A percentile compares a stretch with the other conserved stretches of the same genome.
phyloP scores from a whole-genome alignment of 2,329 filamentous ascomycete species.

The Aureobasidium subglaciale region DNA sequence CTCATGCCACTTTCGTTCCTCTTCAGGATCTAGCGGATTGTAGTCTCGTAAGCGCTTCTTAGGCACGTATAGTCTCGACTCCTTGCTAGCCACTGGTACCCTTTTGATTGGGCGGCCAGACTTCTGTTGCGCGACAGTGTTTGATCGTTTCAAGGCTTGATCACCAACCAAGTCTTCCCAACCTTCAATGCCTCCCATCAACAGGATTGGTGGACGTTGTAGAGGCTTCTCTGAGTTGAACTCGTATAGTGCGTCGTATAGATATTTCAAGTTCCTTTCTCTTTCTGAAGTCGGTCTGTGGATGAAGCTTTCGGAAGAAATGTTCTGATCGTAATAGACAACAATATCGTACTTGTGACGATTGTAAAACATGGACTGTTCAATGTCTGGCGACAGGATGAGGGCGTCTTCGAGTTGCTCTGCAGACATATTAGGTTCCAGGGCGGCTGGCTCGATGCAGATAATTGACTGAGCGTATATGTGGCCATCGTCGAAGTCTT shows the following conservation, averaged over 20 bases:
- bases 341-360: constrained; percentile 74
- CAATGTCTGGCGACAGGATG: constrained; percentile 63
- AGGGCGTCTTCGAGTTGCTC: constrained; percentile 61
- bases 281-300: constrained; percentile 36
- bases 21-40: constrained; percentile 70
- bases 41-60: constrained; percentile 52
- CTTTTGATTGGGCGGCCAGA: constrained; percentile 45
- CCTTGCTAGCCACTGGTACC: constrained; percentile 42
- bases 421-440: constrained; percentile 60
- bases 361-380: constrained; percentile 67
- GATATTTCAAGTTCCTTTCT: constrained; percentile 54
- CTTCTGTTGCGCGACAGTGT: constrained; percentile 46
- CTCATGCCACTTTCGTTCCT: constrained; percentile 74
- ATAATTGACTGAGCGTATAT: constrained; percentile 78
- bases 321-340: constrained; percentile 78
- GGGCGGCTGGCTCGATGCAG: constrained; percentile 77
- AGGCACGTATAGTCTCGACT: constrained; percentile 44
- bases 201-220: constrained; percentile 64
- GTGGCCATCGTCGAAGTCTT: constrained; percentile 80
- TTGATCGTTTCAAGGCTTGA: constrained; percentile 53
- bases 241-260: constrained; percentile 73
- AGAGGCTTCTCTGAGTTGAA: constrained; percentile 76
- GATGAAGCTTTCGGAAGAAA: constrained; percentile 52
- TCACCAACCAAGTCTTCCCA: constrained; percentile 79
- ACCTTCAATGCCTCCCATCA: constrained; percentile 75